A percentile compares a stretch with the other conserved stretches of the same genome.
phyloP scores from a whole-genome alignment of 805 yeast species.

The Kluyveromyces lactis region DNA sequence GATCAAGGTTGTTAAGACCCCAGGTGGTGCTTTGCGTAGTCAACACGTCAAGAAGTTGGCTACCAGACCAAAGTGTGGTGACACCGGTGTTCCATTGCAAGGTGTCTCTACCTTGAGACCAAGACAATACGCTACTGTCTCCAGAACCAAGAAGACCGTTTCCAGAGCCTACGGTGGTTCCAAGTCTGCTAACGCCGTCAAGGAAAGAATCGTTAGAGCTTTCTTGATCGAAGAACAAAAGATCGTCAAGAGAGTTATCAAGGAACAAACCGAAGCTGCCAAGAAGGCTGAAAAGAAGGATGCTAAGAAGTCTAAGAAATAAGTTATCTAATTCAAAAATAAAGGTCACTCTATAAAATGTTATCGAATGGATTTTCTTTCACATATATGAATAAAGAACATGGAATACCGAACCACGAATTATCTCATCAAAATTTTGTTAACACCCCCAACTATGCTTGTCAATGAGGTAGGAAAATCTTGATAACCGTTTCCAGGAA shows the following conservation, averaged over 20 bases:
- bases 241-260: slow-evolving; percentile 98
- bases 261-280: slow-evolving; percentile 90
- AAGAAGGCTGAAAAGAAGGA: slow-evolving; percentile 47
- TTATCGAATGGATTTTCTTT: no score
- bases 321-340: neutral
- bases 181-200: slow-evolving; percentile 97
- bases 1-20: slow-evolving; percentile 99
- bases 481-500: no score
- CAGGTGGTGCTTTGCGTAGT: slow-evolving; percentile 98
- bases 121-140: slow-evolving; percentile 90
- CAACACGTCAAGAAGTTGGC: slow-evolving; percentile 94
- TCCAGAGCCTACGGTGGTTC: slow-evolving; percentile 99
- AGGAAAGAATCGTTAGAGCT: slow-evolving; percentile 99
- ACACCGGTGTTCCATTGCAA: slow-evolving; percentile 72
- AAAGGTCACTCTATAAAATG: no score
- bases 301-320: slow-evolving; percentile 26
- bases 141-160: slow-evolving; percentile 96
- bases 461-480: no score
- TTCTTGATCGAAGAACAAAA: slow-evolving; percentile 99
- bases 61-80: slow-evolving; percentile 84
- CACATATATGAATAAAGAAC: no score
- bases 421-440: no score
- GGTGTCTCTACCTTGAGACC: slow-evolving; percentile 96
- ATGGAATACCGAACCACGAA: no score
- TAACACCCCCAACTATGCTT: no score